Evolutionary conservation across 257 asterid genomes (phyloP).

Genomic region (Prunella vulgaris): DNA sequence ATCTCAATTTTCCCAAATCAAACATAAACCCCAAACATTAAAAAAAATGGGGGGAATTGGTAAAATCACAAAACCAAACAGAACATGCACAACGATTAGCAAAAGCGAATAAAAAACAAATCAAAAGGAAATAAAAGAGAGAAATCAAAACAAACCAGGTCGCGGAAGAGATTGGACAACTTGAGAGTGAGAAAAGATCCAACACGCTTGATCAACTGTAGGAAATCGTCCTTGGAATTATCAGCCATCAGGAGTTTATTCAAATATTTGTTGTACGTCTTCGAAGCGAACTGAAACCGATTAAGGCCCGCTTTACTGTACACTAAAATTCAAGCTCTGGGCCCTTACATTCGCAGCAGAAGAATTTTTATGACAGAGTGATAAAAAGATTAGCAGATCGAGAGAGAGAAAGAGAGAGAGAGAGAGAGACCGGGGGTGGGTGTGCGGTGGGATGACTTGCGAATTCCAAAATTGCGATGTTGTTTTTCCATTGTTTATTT

Average conservation of each 20-base stretch:
- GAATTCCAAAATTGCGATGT: neutral
- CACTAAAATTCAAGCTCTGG: slow-evolving; percentile 14
- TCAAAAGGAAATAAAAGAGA: neutral
- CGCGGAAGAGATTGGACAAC: slow-evolving; percentile 53
- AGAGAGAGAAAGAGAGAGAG: neutral
- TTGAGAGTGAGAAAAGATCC: slow-evolving; percentile 63
- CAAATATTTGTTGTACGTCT: neutral
- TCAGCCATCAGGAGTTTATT: slow-evolving; percentile 54
- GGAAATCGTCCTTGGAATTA: slow-evolving; percentile 58
- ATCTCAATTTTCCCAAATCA: neutral
- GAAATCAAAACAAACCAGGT: slow-evolving; percentile 38
- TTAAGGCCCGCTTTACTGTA: slow-evolving; percentile 9
- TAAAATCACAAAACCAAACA: neutral
- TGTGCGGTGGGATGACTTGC: neutral
- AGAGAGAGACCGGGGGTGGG: neutral
- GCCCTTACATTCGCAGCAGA: slow-evolving; percentile 19
- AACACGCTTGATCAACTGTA: slow-evolving; percentile 67
- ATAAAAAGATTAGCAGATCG: slow-evolving; percentile 20
- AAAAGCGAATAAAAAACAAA: neutral
- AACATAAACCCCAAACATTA: neutral
- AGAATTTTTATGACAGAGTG: neutral
- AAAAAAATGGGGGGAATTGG: neutral
- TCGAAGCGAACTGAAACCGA: slow-evolving; percentile 11
- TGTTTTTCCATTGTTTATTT: neutral
- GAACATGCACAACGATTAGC: slow-evolving; percentile 9